phyloP scores from a whole-genome alignment of 2,329 filamentous ascomycete species.

The Dactylellina leptospora region DNA sequence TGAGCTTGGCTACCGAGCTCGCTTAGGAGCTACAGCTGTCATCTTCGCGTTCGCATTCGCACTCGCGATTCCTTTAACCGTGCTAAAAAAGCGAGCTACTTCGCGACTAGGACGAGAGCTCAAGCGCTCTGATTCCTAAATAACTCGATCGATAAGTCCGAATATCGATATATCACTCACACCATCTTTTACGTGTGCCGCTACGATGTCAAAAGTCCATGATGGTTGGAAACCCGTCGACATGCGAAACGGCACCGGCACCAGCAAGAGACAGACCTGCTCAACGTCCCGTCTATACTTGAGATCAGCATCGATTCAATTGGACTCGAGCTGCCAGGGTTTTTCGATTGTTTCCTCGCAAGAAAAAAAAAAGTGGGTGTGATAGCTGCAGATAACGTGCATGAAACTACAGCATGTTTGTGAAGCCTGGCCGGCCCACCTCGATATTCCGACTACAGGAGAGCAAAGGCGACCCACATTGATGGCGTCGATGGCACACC shows the following conservation, averaged over 20 bases:
- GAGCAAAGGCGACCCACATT: constrained; percentile 27
- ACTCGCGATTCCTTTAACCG: not conserved
- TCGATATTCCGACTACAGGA: constrained; percentile 44
- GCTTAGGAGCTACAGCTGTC: not conserved
- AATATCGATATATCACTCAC: constrained; percentile 42
- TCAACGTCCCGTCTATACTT: constrained; percentile 51
- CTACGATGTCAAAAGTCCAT: constrained; percentile 5
- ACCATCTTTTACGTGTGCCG: constrained; percentile 27
- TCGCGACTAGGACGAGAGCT: not conserved
- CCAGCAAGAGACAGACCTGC: not conserved
- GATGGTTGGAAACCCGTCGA: constrained; percentile 9
- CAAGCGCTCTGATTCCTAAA: not conserved
- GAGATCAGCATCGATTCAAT: constrained; percentile 31
- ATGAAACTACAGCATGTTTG: constrained; percentile 36
- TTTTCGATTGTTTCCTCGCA: constrained; percentile 5
- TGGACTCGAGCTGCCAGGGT: constrained; percentile 24
- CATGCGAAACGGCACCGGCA: constrained; percentile 34
- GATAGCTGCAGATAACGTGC: constrained; percentile 49
- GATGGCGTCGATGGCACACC: constrained; percentile 37
- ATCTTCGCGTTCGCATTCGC: not conserved
- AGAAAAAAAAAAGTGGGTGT: constrained; percentile 33
- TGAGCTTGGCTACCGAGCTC: constrained; percentile 1
- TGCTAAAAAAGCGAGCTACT: not conserved
- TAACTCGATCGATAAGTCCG: not conserved
- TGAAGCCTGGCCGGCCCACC: constrained; percentile 44